These are phyloP conservation scores for Fusarium sp. DNA, from an alignment of 2,329 filamentous ascomycete genomes.

Conservation along the genomic window DNA sequence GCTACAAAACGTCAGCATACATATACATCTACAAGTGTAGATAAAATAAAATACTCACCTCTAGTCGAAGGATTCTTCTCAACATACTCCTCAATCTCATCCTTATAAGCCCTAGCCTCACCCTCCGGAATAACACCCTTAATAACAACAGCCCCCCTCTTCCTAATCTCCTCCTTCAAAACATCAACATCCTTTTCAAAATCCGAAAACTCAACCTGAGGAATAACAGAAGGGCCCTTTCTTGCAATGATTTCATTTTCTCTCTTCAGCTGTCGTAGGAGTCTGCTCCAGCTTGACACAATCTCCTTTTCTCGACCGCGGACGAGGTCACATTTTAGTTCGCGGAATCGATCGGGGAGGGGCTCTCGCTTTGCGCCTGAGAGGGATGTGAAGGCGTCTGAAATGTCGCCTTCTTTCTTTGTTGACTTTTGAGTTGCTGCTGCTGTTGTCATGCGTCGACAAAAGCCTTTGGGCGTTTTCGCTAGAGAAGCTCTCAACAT, in stretches of 20 bases:
- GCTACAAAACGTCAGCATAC: slow-evolving; percentile 50
- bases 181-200: slow-evolving; percentile 52
- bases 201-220: slow-evolving; percentile 60
- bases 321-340: slow-evolving; percentile 65
- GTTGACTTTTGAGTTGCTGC: slow-evolving; percentile 17
- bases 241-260: slow-evolving; percentile 61
- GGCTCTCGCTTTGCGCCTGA: slow-evolving; percentile 58
- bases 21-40: not conserved
- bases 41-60: slow-evolving; percentile 47
- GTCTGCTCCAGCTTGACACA: slow-evolving; percentile 58
- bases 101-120: slow-evolving; percentile 74
- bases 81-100: slow-evolving; percentile 72
- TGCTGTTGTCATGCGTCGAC: slow-evolving; percentile 30
- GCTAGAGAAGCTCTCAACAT: slow-evolving; percentile 38
- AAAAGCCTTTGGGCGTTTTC: slow-evolving; percentile 21
- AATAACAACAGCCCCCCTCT: slow-evolving; percentile 72
- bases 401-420: slow-evolving; percentile 71
- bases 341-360: slow-evolving; percentile 65
- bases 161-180: slow-evolving; percentile 62
- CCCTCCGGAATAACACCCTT: slow-evolving; percentile 71
- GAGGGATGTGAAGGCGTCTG: slow-evolving; percentile 69
- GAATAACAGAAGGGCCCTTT: slow-evolving; percentile 61
- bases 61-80: slow-evolving; percentile 69
- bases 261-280: slow-evolving; percentile 55
- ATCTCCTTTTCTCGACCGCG: slow-evolving; percentile 60